Conservation (phyloP, 257 asterid genomes). For the Jaltomata sinuosa region DNA sequence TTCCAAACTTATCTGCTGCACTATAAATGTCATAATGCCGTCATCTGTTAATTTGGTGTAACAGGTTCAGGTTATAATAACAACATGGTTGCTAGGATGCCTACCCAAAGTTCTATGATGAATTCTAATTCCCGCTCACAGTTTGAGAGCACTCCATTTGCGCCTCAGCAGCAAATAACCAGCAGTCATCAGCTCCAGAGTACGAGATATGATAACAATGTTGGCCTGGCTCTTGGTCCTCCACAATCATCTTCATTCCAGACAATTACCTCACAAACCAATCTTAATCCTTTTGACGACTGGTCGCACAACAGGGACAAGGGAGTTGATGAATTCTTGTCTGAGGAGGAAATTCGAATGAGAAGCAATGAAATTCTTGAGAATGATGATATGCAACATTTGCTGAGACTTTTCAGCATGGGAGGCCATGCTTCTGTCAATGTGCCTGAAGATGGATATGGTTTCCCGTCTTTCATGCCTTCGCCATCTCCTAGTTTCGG, state of each 20-base stretch:
- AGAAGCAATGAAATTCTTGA: slow-evolving; percentile 89
- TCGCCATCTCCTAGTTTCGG: slow-evolving; percentile 52
- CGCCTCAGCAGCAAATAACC: slow-evolving; percentile 25
- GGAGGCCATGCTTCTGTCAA: slow-evolving; percentile 42
- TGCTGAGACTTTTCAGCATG: slow-evolving; percentile 86
- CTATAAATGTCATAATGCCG: neutral
- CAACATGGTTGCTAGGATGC: slow-evolving; percentile 35
- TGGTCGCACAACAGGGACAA: slow-evolving; percentile 59
- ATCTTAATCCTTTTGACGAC: slow-evolving; percentile 58
- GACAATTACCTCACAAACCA: slow-evolving; percentile 31
- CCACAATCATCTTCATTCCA: slow-evolving; percentile 56
- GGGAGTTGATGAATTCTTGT: slow-evolving; percentile 64
- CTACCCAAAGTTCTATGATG: slow-evolving; percentile 32
- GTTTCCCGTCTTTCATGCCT: slow-evolving; percentile 50
- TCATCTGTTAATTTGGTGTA: neutral
- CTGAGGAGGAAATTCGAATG: slow-evolving; percentile 86
- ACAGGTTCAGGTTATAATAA: slow-evolving; percentile 50
- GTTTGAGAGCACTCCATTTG: slow-evolving; percentile 30
- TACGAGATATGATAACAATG: slow-evolving; percentile 24
- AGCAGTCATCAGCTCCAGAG: slow-evolving; percentile 38
- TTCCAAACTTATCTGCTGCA: neutral
- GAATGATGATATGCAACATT: slow-evolving; percentile 91
- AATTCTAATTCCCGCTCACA: slow-evolving; percentile 33
- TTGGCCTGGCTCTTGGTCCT: slow-evolving; percentile 67
- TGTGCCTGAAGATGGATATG: slow-evolving; percentile 52